Evolutionary conservation across 176 grass and related monocot genomes (phyloP).

Genomic region (Carex myosuroides): DNA sequence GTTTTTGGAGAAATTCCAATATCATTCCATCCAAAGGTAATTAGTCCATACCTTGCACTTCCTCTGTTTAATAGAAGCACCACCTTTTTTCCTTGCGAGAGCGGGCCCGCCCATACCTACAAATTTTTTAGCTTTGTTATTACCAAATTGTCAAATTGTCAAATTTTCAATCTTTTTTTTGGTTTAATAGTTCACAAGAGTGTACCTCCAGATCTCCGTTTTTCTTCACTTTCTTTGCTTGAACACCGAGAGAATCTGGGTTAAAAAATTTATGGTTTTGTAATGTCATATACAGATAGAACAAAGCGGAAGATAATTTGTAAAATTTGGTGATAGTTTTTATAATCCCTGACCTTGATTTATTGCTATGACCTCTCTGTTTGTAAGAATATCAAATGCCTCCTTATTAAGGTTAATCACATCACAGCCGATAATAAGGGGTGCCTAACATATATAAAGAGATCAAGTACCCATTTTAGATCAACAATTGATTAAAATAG

Average conservation of each 20-base stretch:
- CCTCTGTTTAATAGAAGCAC: constrained; percentile 60
- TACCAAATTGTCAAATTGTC: background rate
- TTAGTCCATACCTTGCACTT: background rate
- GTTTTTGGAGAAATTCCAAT: constrained; percentile 36
- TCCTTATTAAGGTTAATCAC: constrained; percentile 39
- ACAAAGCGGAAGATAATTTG: background rate
- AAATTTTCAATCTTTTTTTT: background rate
- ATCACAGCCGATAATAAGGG: constrained; percentile 74
- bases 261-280: background rate
- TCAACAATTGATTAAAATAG: background rate
- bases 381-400: constrained; percentile 42
- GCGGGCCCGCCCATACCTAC: constrained; percentile 58
- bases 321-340: background rate
- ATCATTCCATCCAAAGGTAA: constrained; percentile 38
- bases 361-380: constrained; percentile 65
- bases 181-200: background rate
- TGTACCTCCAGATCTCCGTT: constrained; percentile 47
- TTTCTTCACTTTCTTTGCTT: constrained; percentile 60
- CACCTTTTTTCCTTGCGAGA: constrained; percentile 37
- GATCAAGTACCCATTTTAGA: constrained; percentile 12
- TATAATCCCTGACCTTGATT: constrained; percentile 45
- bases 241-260: constrained; percentile 54
- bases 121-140: background rate
- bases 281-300: no score
- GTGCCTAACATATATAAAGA: constrained; percentile 40